A percentile compares a stretch with the other conserved stretches of the same genome.
Evolutionary conservation across 108 stramenopile species (phyloP).

Genomic region (Nitzschia sp.): DNA sequence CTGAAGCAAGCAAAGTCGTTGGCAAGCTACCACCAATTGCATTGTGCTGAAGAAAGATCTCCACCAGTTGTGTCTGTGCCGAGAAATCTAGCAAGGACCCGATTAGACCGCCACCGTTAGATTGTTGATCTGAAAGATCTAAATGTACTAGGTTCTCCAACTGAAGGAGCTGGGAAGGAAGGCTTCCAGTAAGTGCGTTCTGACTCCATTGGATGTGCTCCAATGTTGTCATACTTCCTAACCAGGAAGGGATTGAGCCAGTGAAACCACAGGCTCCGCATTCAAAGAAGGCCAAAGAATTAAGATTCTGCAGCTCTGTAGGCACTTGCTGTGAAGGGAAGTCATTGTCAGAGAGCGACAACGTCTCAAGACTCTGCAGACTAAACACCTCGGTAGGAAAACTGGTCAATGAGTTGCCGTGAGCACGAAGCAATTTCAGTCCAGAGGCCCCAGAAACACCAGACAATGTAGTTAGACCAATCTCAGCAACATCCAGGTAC

Average conservation of each 20-base stretch:
- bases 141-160: constrained; percentile 33
- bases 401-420: constrained; percentile 54
- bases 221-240: constrained; percentile 28
- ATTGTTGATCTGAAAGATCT: constrained; percentile 37
- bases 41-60: constrained; percentile 35
- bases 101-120: constrained; percentile 26
- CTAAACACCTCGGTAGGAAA: constrained; percentile 30
- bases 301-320: constrained; percentile 16
- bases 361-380: constrained; percentile 18
- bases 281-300: constrained; percentile 20
- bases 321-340: constrained; percentile 21
- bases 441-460: constrained; percentile 44
- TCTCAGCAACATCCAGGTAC: constrained; percentile 40
- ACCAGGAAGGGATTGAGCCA: constrained; percentile 27
- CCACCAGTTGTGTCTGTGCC: constrained; percentile 14
- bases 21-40: constrained; percentile 35
- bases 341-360: constrained; percentile 33
- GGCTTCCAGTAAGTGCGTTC: constrained; percentile 27
- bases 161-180: constrained; percentile 19
- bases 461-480: constrained; percentile 30
- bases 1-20: constrained; percentile 19
- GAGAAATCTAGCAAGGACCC: constrained; percentile 41
- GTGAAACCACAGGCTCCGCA: constrained; percentile 31
- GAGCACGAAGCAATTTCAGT: constrained; percentile 58
- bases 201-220: constrained; percentile 28